Base-by-base conservation (phyloP, 352 stramenopile genomes). In the Phytophthora cryptogea region DNA sequence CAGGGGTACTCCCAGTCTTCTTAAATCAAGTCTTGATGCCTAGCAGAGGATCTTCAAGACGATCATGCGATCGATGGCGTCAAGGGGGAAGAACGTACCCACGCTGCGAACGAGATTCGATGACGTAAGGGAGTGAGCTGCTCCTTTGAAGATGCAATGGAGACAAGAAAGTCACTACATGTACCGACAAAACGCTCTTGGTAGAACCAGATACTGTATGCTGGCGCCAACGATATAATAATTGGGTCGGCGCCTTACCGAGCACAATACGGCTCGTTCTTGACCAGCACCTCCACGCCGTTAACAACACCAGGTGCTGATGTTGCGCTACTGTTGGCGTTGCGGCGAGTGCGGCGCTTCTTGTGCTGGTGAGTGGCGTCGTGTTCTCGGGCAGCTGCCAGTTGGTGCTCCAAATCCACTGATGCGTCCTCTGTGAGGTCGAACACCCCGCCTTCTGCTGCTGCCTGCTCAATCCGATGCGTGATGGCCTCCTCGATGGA, bases 401-500 rank as follows among this genome's bases (percentile, higher is more conserved):
- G 36, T 17, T 85, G 76, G 16, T 69, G 50, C 27, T 55, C 51
- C 17, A 83, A 37, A 31, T 75, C 56, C 11, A 81, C 64, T 2
- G 77, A 62, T 1, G 66, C 74, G 28, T 89, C 80, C 42, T 86
- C 76, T 7, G 80, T 90, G 17, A 92, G 68, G 53, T 92, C 80
- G 42, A 92, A 82, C 7, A 90, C 71, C 37, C 83, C 66, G 10
- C 83, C 83, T 43, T 76, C 67, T 26, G 76, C 79, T 8, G 62
- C 63, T 3, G 83, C 83, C 20, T 63, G 68, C 52, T 84, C 59
- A 10, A 89, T 66, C 23, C 80, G 78, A 49, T 68, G 66, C 39
- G 78, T 86, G 65, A 90, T 90, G 26, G 78, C 70, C 52, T 92
- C 76, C 33, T 92, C 83, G 6, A 92, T 71, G 44, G 83, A 88